These are phyloP conservation scores for Corinectria fuckeliana DNA, from an alignment of 2,329 filamentous ascomycete genomes.

Conservation along the genomic window DNA sequence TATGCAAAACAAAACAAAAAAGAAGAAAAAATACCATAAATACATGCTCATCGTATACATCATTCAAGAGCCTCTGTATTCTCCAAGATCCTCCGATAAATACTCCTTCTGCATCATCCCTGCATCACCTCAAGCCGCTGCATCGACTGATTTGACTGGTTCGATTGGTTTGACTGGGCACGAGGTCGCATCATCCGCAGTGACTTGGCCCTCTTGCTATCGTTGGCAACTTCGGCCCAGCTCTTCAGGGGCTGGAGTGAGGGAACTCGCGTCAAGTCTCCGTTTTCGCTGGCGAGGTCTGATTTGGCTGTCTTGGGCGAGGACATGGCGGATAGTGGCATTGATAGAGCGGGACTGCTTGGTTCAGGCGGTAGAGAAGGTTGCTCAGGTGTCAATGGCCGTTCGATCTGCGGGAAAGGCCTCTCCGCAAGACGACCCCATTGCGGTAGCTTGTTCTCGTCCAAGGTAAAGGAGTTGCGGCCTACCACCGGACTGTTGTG, in stretches of 20 bases:
- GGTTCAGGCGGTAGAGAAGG: conserved; percentile 21
- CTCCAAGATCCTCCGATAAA: not conserved
- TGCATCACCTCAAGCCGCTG: conserved; percentile 11
- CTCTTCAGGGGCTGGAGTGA: conserved; percentile 46
- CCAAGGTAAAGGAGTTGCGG: conserved; percentile 14
- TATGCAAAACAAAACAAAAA: conserved; percentile 8
- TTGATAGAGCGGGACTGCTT: conserved; percentile 34
- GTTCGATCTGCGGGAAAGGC: conserved; percentile 2
- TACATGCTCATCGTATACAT: not conserved
- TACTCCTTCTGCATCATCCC: not conserved
- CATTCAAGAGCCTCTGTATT: not conserved
- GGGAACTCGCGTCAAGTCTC: conserved; percentile 36
- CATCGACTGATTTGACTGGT: not conserved
- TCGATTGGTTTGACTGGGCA: conserved; percentile 12
- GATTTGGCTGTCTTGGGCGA: conserved; percentile 39
- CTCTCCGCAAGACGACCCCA: conserved; percentile 36
- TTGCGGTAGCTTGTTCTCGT: conserved; percentile 22
- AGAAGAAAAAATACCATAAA: not conserved
- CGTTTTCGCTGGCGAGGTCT: conserved; percentile 26
- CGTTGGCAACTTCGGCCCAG: conserved; percentile 49
- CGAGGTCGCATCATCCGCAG: conserved; percentile 23
- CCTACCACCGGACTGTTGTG: conserved; percentile 41
- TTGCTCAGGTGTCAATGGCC: conserved; percentile 25
- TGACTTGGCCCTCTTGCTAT: conserved; percentile 26
- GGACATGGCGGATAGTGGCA: conserved; percentile 41